Evolutionary conservation across 495 filamentous ascomycete species (phyloP).

Genomic region (Xylaria intraflava): DNA sequence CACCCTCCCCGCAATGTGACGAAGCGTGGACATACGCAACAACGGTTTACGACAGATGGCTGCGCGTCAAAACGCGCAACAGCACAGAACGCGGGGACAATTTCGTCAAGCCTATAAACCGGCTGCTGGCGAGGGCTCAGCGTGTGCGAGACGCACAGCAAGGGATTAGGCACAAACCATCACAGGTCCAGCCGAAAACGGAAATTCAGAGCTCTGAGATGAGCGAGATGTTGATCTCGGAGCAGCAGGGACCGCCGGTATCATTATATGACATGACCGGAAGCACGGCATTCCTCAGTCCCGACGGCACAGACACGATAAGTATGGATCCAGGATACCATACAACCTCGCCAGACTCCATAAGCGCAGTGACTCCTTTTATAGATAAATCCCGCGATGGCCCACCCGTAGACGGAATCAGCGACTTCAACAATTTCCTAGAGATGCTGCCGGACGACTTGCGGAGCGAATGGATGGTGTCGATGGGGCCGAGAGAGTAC

Average conservation of each 20-base stretch:
- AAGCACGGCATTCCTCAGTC: background rate
- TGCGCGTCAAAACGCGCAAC: constrained; percentile 1
- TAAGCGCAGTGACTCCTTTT: background rate
- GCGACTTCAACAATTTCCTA: constrained; percentile 2
- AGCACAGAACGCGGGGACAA: constrained; percentile 4
- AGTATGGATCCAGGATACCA: background rate
- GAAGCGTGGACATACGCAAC: constrained; percentile 3
- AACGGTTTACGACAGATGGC: constrained; percentile 4
- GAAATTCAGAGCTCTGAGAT: background rate
- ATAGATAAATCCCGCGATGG: background rate
- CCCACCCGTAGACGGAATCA: background rate
- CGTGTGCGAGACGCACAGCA: constrained; percentile 5
- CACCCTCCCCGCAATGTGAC: constrained; percentile 8
- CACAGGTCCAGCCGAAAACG: background rate
- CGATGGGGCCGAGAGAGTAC: background rate
- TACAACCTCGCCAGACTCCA: background rate
- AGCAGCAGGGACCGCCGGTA: background rate
- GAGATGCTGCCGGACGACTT: constrained; percentile 1
- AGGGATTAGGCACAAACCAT: background rate
- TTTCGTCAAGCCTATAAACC: constrained; percentile 5
- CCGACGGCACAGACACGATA: background rate
- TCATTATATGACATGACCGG: background rate
- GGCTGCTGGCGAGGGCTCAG: constrained; percentile 1
- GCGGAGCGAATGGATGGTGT: constrained; percentile 6
- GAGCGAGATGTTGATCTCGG: background rate